A percentile compares a stretch with the other conserved stretches of the same genome.
phyloP scores from a whole-genome alignment of 2,329 filamentous ascomycete genomes.

The Spiromastix sp. region DNA sequence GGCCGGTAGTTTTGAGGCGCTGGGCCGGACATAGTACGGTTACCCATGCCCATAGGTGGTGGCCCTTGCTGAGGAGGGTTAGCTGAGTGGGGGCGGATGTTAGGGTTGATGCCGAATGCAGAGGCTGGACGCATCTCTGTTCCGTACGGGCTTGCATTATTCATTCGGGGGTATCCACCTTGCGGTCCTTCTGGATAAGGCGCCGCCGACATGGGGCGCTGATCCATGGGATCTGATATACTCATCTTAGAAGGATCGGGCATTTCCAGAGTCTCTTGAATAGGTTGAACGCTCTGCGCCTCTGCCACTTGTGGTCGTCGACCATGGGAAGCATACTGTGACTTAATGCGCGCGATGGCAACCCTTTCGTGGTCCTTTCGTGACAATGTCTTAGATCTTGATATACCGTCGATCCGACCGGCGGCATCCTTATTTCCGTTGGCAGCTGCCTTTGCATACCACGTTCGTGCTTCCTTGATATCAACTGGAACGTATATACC shows the following conservation, averaged over 20 bases:
- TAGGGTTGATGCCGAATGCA: conserved; percentile 40
- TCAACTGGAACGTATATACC: conserved; percentile 85
- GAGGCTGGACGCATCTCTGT: conserved; percentile 31
- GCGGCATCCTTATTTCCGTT: conserved; percentile 87
- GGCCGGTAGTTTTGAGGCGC: conserved; percentile 25
- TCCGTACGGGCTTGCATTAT: conserved; percentile 22
- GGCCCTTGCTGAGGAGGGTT: conserved; percentile 18
- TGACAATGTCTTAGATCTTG: conserved; percentile 70
- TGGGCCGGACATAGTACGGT: conserved; percentile 21
- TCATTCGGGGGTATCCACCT: conserved; percentile 23
- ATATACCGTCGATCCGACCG: conserved; percentile 71
- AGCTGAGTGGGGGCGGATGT: conserved; percentile 32
- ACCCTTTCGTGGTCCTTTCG: conserved; percentile 89
- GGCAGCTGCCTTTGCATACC: conserved; percentile 83
- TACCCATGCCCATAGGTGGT: conserved; percentile 7
- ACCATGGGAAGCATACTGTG: conserved; percentile 58
- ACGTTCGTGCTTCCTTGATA: conserved; percentile 67
- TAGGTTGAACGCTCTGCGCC: conserved; percentile 28
- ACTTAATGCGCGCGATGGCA: conserved; percentile 79
- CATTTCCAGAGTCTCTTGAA: conserved; percentile 37
- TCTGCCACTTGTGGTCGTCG: conserved; percentile 15
- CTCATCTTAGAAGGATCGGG: conserved; percentile 37
- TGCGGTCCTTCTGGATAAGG: conserved; percentile 33
- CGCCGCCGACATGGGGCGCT: conserved; percentile 23
- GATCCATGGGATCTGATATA: conserved; percentile 18